Evolutionary conservation across 495 filamentous ascomycete genomes (phyloP), one percentile per base, ranked within the genome.

Genomic region (Penicillium herquei): DNA sequence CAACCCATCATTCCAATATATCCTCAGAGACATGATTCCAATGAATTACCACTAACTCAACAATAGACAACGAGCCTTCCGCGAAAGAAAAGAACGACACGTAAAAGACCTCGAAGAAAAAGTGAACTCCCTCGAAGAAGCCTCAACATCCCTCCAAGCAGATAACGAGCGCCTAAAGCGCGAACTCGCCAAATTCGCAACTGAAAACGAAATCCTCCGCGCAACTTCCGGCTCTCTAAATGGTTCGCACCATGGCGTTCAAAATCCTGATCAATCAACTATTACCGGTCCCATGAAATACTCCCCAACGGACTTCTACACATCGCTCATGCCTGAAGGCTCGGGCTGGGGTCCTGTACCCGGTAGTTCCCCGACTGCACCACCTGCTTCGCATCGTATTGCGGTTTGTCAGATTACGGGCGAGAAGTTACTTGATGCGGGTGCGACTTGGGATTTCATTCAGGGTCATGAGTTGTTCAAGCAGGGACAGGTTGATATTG

Each of bases 131-230:
- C 80, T 95, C 18, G 87, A 91, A 69, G 76, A 81, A 57, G 71
- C 73, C 54, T 81, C 79, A 9, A 70, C 67, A 13, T 72, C 71
- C 17, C 66, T 89, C 0, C 72, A 78, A 55, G 80, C 83, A 32
- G 91, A 95, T 65, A 96, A 96, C 65, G 90, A 92, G 71, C 88
- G 87, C 14, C 76, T 96, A 7, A 90, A 87, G 76, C 87, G 87
- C 12, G 87, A 92, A 62, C 77, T 96, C 14, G 89, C 92, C 52
- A 84, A 84, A 61, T 85, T 87, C 50, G 81, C 81, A 50, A 94
- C 90, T 31, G 92, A 98, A 70, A 97, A 96, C 69, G 91, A 97
- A 74, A 93, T 96, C 51, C 76, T 98, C 18, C 88, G 90, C n/a
- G 90, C 89, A 7, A 92, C 89, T 14, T 80, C 84, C 40, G 55